A percentile compares a stretch with the other conserved stretches of the same genome.
These are phyloP conservation scores for Phytophthora quininea DNA, from an alignment of 352 stramenopile genomes.

Conservation along the genomic window DNA sequence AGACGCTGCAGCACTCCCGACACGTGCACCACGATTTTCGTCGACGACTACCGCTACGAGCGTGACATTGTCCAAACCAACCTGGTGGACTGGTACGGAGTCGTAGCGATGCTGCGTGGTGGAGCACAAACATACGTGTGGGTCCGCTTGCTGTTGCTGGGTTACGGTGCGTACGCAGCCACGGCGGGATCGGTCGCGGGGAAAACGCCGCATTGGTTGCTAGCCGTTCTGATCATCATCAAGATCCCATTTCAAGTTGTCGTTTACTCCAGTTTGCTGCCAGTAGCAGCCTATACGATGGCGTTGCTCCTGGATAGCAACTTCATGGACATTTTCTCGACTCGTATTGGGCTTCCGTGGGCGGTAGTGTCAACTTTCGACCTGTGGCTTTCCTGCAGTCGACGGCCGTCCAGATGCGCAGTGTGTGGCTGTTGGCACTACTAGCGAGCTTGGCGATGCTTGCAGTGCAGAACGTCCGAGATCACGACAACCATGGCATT, in stretches of 20 bases:
- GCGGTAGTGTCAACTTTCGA: constrained; percentile 24
- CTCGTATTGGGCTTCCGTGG: constrained; percentile 40
- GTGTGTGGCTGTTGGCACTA: constrained; percentile 49
- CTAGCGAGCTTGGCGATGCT: constrained; percentile 33
- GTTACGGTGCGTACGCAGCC: constrained; percentile 7
- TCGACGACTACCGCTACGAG: constrained; percentile 67
- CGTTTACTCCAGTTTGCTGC: constrained; percentile 56
- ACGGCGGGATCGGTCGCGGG: neutral
- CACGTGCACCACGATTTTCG: constrained; percentile 38
- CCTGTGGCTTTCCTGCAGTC: constrained; percentile 36
- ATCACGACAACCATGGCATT: constrained; percentile 22
- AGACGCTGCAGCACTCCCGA: constrained; percentile 9
- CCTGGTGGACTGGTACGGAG: constrained; percentile 35
- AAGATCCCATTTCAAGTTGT: constrained; percentile 60
- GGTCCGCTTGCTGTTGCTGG: constrained; percentile 44
- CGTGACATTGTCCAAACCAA: constrained; percentile 40
- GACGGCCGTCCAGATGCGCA: constrained; percentile 51
- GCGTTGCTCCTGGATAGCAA: constrained; percentile 49
- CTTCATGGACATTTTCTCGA: constrained; percentile 45
- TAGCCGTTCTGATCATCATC: constrained; percentile 12
- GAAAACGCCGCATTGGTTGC: too few relatives aligned
- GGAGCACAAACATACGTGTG: constrained; percentile 54
- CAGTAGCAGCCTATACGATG: constrained; percentile 38
- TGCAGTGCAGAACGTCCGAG: constrained; percentile 11
- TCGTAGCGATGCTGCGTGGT: constrained; percentile 38